Evolutionary conservation across 192 early-diverging fungal genomes (phyloP), one percentile per base, ranked within the genome.

Genomic region (Mortierella claussenii): DNA sequence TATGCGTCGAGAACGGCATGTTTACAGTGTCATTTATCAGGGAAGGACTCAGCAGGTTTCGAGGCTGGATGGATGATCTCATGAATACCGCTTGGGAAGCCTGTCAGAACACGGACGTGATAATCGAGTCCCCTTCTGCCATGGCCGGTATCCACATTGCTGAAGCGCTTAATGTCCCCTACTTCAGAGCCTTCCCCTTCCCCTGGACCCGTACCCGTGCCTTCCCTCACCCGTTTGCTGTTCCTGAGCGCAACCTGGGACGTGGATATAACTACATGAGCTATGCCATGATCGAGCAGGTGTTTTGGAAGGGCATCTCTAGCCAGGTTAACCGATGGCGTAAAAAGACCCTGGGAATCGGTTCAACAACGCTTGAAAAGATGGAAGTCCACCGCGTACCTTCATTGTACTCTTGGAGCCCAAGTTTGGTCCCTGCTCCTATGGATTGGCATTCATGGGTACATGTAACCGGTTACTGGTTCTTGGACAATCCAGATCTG

Each of bases 121-220:
- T 93, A 20, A 87, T 93, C 50, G 90, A 90, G 42, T 84, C 86
- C 6, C 90, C 90, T 2, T 85, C 85, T 27, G 85, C 88, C 9
- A 87, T 93, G 82, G 74, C 82, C n/a, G 91, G 91, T 26, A 81
- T 90, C 49, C 90, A 93, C 65, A 83, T 90, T 62, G 89, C 90
- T 0, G 90, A 92, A 70, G 78, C 73, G 50, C 44, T 67, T 62
- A 82, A 73, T 18, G 81, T 92, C 27, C 88, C 91, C 34, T 89
- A 87, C 60, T 89, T 89, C 70, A 55, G 83, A 26, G 84, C 89
- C 18, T 89, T 92, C 61, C 83, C 90, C 10, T 90, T 93, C 88
- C 90, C 90, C 4, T 91, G 90, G 92, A 90, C 87, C 15, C 74
- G 88, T 20, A 93, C 92, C 17, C 65, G 83, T 20, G 71, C 81